These are phyloP conservation scores for Stromatinia cepivora DNA, from an alignment of 2,329 filamentous ascomycete genomes.

Conservation along the genomic window DNA sequence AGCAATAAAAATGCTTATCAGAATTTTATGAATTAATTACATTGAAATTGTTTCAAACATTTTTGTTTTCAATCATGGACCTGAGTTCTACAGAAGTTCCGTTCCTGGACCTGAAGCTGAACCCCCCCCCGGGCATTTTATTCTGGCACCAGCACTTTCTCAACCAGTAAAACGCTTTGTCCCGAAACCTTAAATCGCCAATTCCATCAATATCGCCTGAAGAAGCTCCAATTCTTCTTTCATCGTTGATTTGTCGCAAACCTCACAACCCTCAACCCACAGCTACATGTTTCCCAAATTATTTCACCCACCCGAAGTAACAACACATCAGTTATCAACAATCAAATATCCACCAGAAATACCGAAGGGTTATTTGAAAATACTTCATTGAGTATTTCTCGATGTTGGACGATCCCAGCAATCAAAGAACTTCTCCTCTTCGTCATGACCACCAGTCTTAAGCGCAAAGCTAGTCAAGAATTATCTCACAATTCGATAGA, in stretches of 20 bases:
- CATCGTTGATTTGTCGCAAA: slow-evolving; percentile 19
- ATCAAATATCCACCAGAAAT: neutral
- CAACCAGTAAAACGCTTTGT: slow-evolving; percentile 17
- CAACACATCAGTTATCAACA: slow-evolving; percentile 1
- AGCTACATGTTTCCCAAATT: neutral
- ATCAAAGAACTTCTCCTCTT: neutral
- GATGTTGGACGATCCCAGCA: slow-evolving; percentile 14
- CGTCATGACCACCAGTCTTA: slow-evolving; percentile 26
- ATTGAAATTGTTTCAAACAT: neutral
- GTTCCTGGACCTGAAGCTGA: neutral
- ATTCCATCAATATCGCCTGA: neutral
- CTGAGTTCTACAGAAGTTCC: neutral
- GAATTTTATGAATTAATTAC: no score
- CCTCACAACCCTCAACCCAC: slow-evolving; percentile 8
- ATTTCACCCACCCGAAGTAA: neutral
- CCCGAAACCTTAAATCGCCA: slow-evolving; percentile 11
- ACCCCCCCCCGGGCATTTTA: neutral
- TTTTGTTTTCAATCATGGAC: neutral
- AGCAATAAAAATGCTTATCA: no score
- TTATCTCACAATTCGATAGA: slow-evolving; percentile 28
- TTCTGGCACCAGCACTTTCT: neutral
- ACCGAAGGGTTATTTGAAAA: neutral
- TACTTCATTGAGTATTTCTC: neutral
- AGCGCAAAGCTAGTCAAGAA: slow-evolving; percentile 35
- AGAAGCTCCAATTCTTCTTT: slow-evolving; percentile 16